Evolutionary conservation across 2,329 filamentous ascomycete species (phyloP).

Genomic region (Pseudocercospora crystallina): DNA sequence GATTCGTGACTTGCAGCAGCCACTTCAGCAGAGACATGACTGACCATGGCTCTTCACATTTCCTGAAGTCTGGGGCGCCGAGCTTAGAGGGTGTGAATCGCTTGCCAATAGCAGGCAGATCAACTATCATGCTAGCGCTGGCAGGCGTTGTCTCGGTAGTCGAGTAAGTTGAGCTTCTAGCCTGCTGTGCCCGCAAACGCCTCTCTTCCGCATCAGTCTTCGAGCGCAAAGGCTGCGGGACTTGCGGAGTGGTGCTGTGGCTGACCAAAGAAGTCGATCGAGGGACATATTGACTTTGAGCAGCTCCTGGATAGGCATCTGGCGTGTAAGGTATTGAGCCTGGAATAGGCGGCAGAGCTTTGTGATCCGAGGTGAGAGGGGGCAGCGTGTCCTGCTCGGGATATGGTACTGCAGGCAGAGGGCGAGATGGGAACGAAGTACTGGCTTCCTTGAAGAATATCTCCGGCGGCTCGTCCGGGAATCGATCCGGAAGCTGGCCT

Average conservation of each 20-base stretch:
- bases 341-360: slow-evolving; percentile 17
- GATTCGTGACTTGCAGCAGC: slow-evolving; percentile 75
- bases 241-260: slow-evolving; percentile 75
- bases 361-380: slow-evolving; percentile 19
- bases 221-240: slow-evolving; percentile 81
- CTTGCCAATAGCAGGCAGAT: slow-evolving; percentile 46
- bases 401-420: slow-evolving; percentile 65
- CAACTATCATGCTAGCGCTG: slow-evolving; percentile 29
- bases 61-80: slow-evolving; percentile 75
- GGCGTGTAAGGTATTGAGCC: slow-evolving; percentile 25
- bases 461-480: slow-evolving; percentile 68
- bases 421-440: slow-evolving; percentile 50
- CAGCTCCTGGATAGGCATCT: slow-evolving; percentile 27
- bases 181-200: slow-evolving; percentile 52
- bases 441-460: slow-evolving; percentile 92
- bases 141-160: slow-evolving; percentile 40
- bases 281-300: slow-evolving; percentile 49
- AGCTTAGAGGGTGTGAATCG: slow-evolving; percentile 83
- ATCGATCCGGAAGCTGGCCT: slow-evolving; percentile 38
- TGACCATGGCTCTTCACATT: slow-evolving; percentile 88
- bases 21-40: slow-evolving; percentile 82
- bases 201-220: slow-evolving; percentile 85
- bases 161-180: slow-evolving; percentile 39
- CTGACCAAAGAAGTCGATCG: slow-evolving; percentile 81
- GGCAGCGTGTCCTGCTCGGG: slow-evolving; percentile 43